A percentile compares a stretch with the other conserved stretches of the same genome.
Conservation (phyloP, 768 basidiomycete species). For the Brasilioporus rufonigricans region DNA sequence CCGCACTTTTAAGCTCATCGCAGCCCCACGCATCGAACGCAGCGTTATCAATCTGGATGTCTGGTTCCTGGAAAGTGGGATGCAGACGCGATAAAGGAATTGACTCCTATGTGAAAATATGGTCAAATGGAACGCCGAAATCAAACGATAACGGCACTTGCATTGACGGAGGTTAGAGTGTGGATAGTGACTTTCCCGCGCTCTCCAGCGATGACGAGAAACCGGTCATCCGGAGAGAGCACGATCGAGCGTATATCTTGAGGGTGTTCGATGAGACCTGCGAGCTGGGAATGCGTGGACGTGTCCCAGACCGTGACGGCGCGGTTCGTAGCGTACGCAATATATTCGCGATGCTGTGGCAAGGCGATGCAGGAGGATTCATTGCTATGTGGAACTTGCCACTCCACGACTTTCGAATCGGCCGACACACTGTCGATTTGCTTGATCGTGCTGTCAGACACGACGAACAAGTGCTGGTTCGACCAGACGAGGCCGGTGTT, state of each 20-base stretch:
- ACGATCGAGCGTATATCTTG: background rate
- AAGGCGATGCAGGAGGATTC: background rate
- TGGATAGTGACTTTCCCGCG: background rate
- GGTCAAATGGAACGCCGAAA: background rate
- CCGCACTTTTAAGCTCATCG: background rate
- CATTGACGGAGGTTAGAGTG: background rate
- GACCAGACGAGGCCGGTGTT: background rate
- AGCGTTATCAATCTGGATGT: background rate
- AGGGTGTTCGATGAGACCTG: background rate
- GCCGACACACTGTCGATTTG: background rate
- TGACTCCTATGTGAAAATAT: background rate
- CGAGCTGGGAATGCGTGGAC: background rate
- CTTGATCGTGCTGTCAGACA: background rate
- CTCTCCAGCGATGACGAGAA: background rate
- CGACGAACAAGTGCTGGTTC: background rate
- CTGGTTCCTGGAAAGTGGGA: background rate
- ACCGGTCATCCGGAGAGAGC: background rate
- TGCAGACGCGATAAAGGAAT: background rate
- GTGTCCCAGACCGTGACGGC: slow-evolving; percentile 2
- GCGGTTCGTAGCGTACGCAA: background rate
- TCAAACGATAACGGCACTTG: background rate
- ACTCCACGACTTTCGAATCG: background rate
- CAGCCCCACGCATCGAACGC: background rate
- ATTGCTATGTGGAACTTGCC: background rate
- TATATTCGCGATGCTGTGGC: background rate